Evolutionary conservation across 116 monocot genomes (phyloP), one percentile per base, ranked within the genome.

Genomic region (Papilionanthe hybrid): DNA sequence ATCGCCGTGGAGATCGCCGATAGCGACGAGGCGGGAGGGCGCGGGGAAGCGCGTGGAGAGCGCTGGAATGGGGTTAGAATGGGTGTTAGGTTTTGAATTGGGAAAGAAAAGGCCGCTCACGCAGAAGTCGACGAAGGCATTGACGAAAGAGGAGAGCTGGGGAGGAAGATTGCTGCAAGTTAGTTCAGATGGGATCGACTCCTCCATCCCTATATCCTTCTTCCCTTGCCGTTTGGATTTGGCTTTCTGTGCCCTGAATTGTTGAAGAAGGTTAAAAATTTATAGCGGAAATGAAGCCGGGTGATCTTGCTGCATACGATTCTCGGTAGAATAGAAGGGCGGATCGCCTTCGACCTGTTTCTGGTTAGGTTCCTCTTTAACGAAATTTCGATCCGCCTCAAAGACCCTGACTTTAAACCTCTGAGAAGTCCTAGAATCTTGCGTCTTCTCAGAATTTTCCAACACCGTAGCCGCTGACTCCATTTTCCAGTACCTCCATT

Each of bases 1-100:
- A 83, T 98, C 97, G 41, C 97, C 97, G 78, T 98, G 97, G 76
- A 97, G 92, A 81, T 97, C 97, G 4, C 97, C 97, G 79, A 97
- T 87, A 72, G 97, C 94, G 65, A 94, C 89, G 72, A 97, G 91
- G 76, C 94, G 92, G 44, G 75, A 5, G 19, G 92, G 87, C 23
- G 93, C 23, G 5, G 90, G 90, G 72, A 86, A 79, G 37, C 20
- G 81, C 29, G 86, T 89, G 71, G 84, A 76, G 10, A 49, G 53
- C 1, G 83, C 32, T 17, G 78, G 55, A 57, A 50, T 7, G 32
- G 84, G 72, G 9, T 68, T 73, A 55, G 79, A 48, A 49, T n/a
- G 22, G 42, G 42, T 55, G 67, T 47, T 57, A 22, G 72, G 63
- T 12, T 75, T 18, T 29, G 67, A 20, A 56, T 29, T 23, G 3